phyloP scores from a whole-genome alignment of 2,329 filamentous ascomycete species.

The Corinectria fuckeliana region DNA sequence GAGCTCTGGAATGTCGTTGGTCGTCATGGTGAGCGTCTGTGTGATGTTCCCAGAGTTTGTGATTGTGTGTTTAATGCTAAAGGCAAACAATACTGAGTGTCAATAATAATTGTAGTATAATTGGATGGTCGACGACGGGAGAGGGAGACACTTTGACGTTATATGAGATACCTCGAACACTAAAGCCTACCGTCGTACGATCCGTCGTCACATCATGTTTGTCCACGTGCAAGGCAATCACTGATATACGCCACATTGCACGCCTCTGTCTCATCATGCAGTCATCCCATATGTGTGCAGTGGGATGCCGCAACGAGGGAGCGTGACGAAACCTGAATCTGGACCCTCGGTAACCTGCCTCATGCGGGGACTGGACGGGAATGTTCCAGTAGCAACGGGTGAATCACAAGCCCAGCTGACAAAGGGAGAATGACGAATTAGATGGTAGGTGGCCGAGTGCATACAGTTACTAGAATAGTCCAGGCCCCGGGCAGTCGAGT shows the following conservation, averaged over 20 bases:
- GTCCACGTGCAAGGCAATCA: background rate
- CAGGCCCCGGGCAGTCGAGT: too few relatives aligned
- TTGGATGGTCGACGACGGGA: background rate
- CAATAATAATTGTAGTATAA: background rate
- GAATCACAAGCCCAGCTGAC: too few relatives aligned
- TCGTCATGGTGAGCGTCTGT: background rate
- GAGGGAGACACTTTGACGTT: background rate
- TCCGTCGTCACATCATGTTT: background rate
- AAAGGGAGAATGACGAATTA: too few relatives aligned
- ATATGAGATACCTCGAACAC: background rate
- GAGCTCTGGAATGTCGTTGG: conserved; percentile 27
- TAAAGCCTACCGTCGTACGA: background rate
- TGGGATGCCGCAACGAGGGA: background rate
- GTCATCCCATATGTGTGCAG: too few relatives aligned
- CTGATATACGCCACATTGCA: too few relatives aligned
- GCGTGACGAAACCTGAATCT: background rate
- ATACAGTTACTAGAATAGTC: too few relatives aligned
- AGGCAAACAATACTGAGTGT: background rate
- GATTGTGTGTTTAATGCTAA: background rate
- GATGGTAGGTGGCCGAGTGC: too few relatives aligned
- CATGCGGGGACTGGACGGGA: too few relatives aligned
- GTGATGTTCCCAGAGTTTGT: background rate
- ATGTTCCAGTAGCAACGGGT: too few relatives aligned
- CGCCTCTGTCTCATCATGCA: background rate
- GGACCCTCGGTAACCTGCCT: too few relatives aligned